Evolutionary conservation across 2,329 filamentous ascomycete genomes (phyloP), one percentile per base, ranked within the genome.

Genomic region (Apiospora saccharicola): DNA sequence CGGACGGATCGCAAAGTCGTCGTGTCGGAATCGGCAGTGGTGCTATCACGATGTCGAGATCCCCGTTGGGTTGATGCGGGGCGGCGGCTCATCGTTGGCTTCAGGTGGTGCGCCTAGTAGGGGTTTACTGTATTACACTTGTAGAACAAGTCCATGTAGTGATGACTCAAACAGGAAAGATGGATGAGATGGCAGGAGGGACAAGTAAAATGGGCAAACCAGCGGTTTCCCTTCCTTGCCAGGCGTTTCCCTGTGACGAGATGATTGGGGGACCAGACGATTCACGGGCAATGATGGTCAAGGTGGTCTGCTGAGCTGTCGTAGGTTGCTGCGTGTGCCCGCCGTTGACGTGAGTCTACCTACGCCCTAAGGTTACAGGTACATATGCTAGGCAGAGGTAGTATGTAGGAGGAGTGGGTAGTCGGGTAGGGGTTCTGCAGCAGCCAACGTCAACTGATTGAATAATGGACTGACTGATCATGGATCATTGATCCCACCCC

Each of bases 71-170:
- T 70, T 57, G 68, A 72, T 72, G 72, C 72, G 72, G 71, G 72
- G 72, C 69, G 71, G 64, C 67, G 57, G 72, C 71, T 72, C 72
- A 74, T 74, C 72, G 72, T 74, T 70, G 67, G 53, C 53, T 69
- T 64, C 57, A 64, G 57, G 57, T 34, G 30, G 57, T 64, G 57
- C 34, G n/a, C 57, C 34, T 64, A 41, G 57, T 64, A 64, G 34
- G 57, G 57, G 57, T 41, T 41, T 13, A n/a, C 24, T 12, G 57
- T 64, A 24, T 64, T 64, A 64, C 57, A n/a, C 30, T 24, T 41
- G 57, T 64, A 64, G 57, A n/a, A 41, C 30, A 19, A 19, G 34
- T 19, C 16, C 57, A 64, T 64, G 57, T 30, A 64, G 57, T 41
- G 16, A 22, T 41, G 57, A 64, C 57, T 64, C 57, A 41, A 64